Evolutionary conservation across 345 rosid species (phyloP), one percentile per base, ranked within the genome.

Genomic region (Pseudoturritis turrita): DNA sequence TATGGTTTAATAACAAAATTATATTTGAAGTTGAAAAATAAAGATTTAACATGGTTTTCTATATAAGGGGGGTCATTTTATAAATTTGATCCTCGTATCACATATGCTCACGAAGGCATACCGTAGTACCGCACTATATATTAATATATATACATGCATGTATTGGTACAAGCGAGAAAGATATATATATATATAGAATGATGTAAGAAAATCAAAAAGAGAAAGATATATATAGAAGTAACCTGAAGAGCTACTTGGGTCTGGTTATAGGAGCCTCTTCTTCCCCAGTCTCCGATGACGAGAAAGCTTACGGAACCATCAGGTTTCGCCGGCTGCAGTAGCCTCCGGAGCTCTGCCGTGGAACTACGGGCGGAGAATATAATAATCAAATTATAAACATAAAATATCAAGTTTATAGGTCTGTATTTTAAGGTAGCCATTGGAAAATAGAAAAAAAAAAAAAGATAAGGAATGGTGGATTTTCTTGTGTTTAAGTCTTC

Each of bases 201-300:
- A n/a, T n/a, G n/a, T n/a, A n/a, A n/a, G n/a, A n/a, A n/a, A n/a
- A n/a, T n/a, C n/a, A n/a, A n/a, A n/a, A n/a, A n/a, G n/a, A 14
- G 19, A 14, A 55, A 45, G 14, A 41, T 15, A 43, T 49, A 51
- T n/a, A n/a, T n/a, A n/a, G n/a, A 28, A 49, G 46, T 47, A 23
- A 89, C 92, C 96, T 89, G 87, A 72, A 40, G 41, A 64, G 96
- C 92, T 46, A 87, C 92, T 22, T 63, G 44, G n/a, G 90, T 81
- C 51, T 89, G 96, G 57, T 89, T 89, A 70, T 44, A 86, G 11
- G 41, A 17, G 28, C 96, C 92, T 70, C 71, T 59, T 74, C 96
- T 81, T 55, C 92, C 96, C 96, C 92, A 89, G 37, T 89, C 96
- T 70, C 96, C 90, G 25, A 83, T 67, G 7, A 87, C 90, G 65